Conservation (phyloP, 305 asterid genomes). For the Solanum chacoense region DNA sequence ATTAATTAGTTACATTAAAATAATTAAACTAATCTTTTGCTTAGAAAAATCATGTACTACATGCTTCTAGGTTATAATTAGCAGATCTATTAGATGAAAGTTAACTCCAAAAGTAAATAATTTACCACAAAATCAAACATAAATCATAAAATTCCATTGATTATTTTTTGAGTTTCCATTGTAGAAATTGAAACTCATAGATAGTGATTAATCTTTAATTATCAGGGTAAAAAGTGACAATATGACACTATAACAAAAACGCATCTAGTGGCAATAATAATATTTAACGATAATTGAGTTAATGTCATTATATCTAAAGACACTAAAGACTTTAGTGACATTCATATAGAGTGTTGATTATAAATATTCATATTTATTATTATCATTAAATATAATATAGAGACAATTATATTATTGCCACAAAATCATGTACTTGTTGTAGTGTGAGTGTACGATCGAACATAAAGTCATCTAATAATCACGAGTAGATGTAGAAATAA, state of each 20-base stretch:
- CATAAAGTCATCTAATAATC: not conserved
- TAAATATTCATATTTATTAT: no score
- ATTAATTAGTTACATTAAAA: not conserved
- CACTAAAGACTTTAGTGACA: no score
- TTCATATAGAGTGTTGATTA: not conserved
- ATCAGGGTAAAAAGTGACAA: not conserved
- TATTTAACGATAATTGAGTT: not conserved
- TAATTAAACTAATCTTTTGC: not conserved
- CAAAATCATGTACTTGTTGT: no score
- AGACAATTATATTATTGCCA: not conserved
- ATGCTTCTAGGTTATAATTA: not conserved
- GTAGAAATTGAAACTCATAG: not conserved
- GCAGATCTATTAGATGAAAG: no score
- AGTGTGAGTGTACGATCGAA: not conserved
- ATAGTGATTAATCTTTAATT: not conserved
- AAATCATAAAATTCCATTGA: not conserved
- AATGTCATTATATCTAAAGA: accelerated
- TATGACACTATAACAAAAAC: not conserved
- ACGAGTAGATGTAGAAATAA: not conserved
- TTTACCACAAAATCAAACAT: not conserved
- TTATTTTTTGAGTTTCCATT: not conserved
- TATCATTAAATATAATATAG: no score
- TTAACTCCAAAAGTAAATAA: not conserved
- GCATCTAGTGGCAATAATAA: not conserved
- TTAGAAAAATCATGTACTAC: not conserved